Conservation (phyloP, 495 filamentous ascomycete species). For the Aspergillus cavernicola region DNA sequence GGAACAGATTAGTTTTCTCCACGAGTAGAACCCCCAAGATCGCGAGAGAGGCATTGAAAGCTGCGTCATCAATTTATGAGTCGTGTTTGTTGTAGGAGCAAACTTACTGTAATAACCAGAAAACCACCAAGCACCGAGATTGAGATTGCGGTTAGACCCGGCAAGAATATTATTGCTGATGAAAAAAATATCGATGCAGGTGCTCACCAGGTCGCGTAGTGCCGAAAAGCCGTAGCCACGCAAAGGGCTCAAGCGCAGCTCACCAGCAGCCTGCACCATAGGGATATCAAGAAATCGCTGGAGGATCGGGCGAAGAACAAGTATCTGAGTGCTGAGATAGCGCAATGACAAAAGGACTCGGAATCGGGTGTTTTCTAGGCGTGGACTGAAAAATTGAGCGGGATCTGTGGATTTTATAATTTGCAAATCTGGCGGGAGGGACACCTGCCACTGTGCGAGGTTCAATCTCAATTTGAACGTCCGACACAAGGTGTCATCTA, state of each 20-base stretch:
- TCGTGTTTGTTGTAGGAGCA: neutral
- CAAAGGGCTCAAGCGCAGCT: neutral
- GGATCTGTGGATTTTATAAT: neutral
- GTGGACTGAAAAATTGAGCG: too few species aligned
- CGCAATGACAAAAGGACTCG: conserved; percentile 1
- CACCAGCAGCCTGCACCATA: neutral
- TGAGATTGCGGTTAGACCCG: neutral
- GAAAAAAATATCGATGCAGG: neutral
- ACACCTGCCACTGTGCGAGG: conserved; percentile 6
- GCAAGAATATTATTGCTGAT: conserved; percentile 3
- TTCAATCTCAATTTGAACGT: neutral
- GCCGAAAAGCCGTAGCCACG: neutral
- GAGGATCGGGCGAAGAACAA: neutral
- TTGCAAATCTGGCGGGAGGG: neutral
- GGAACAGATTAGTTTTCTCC: neutral
- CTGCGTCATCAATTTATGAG: neutral
- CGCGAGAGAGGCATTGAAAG: neutral
- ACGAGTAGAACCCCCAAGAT: neutral
- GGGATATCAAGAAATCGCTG: neutral
- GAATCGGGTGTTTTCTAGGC: neutral
- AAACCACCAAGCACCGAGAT: conserved; percentile 9
- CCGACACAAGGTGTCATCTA: neutral
- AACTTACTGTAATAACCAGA: conserved; percentile 7
- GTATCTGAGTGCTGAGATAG: neutral
- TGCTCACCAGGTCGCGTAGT: neutral